phyloP scores from a whole-genome alignment of 2,329 filamentous ascomycete species.

The Macrophomina phaseolina region DNA sequence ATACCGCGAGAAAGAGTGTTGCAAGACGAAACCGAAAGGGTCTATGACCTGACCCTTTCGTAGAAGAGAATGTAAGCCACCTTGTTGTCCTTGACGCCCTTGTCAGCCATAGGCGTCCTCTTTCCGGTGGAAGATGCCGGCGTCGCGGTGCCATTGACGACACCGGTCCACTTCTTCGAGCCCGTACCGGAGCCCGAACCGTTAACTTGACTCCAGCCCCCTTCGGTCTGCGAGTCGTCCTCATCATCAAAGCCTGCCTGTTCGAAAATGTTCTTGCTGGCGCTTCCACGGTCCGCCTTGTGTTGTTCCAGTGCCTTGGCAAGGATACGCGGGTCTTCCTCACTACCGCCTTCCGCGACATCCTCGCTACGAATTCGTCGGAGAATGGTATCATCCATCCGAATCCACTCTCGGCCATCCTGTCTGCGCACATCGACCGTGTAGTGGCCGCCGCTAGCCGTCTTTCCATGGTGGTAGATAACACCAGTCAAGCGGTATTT shows the following conservation, averaged over 20 bases:
- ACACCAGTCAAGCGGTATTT: slow-evolving; percentile 87
- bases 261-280: slow-evolving; percentile 76
- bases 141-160: slow-evolving; percentile 67
- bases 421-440: slow-evolving; percentile 96
- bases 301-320: slow-evolving; percentile 70
- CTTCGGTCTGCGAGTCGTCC: slow-evolving; percentile 70
- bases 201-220: slow-evolving; percentile 85
- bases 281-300: slow-evolving; percentile 57
- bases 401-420: slow-evolving; percentile 94
- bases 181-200: slow-evolving; percentile 61
- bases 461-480: slow-evolving; percentile 97
- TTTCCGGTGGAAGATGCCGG: slow-evolving; percentile 54
- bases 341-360: slow-evolving; percentile 82
- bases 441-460: slow-evolving; percentile 94
- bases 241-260: slow-evolving; percentile 61
- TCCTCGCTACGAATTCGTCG: slow-evolving; percentile 85
- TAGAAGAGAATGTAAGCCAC: slow-evolving; percentile 98
- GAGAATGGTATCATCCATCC: slow-evolving; percentile 91
- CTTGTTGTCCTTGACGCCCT: slow-evolving; percentile 83
- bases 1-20: slow-evolving; percentile 6
- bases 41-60: slow-evolving; percentile 65
- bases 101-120: slow-evolving; percentile 60
- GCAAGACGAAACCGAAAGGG: neutral
- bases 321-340: slow-evolving; percentile 76
- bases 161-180: slow-evolving; percentile 68